Evolutionary conservation across 2,329 filamentous ascomycete genomes (phyloP), one percentile per base, ranked within the genome.

Genomic region (Plectosphaerella plurivora): DNA sequence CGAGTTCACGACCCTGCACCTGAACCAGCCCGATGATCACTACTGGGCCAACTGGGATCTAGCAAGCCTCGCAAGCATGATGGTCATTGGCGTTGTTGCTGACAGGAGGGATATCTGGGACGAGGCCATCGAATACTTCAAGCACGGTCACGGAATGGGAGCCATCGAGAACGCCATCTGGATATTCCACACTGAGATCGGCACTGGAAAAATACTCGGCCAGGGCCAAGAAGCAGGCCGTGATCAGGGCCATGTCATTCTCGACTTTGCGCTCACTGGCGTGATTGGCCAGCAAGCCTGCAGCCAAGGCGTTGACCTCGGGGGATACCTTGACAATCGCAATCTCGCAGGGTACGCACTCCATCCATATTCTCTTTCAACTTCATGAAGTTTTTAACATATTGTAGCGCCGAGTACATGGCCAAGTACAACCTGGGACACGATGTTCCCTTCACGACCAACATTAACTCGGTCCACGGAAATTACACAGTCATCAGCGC

Each of bases 41-140:
- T 74, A 70, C 56, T 69, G 61, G 53, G 68, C 70, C 4, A 73
- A 73, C 50, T 76, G 73, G 73, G 73, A 75, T 51, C 58, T 73
- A 4, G 70, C 66, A 57, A 74, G 74, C 36, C 61, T 75, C 20
- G 68, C 69, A 2, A 66, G 66, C 1, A 59, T 70, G n/a, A 56
- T 69, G 15, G 65, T 72, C 1, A 72, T 74, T 52, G 73, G 71
- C 0, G 64, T 75, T 3, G 62, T 72, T 9, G 64, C 64, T 2
- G 72, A 75, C 42, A 74, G 28, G 28, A 9, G 28, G 8, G 28
- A 33, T 33, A 33, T 33, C 28, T 33, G 8, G 8, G 7, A 33
- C 28, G 57, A 68, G 37, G 69, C 61, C 0, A 52, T 70, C 10
- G 52, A 60, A 7, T 73, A 71, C 51, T 68, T 71, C 51, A 62